Evolutionary conservation across 805 yeast species (phyloP).

Genomic region (Komagataella kurtzmanii): DNA sequence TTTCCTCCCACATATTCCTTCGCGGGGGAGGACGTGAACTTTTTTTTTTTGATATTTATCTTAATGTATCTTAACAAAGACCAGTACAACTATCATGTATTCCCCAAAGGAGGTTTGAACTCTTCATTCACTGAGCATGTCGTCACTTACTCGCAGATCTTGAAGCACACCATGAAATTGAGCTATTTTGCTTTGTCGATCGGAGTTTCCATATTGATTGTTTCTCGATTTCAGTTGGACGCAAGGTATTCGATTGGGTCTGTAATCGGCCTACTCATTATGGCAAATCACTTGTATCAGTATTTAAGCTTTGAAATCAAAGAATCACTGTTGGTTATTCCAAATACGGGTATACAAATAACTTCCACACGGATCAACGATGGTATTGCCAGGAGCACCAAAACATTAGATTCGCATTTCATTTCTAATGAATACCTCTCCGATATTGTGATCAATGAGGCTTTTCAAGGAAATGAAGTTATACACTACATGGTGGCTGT

Average conservation of each 20-base stretch:
- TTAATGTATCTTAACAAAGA: constrained; percentile 1
- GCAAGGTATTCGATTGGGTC: not conserved
- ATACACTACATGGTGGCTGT: constrained; percentile 50
- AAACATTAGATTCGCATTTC: constrained; percentile 18
- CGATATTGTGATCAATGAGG: constrained; percentile 66
- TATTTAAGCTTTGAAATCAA: constrained; percentile 20
- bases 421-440: constrained; percentile 42
- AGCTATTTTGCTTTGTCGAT: not conserved
- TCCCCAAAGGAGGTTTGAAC: not conserved
- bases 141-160: not conserved
- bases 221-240: not conserved
- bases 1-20: constrained; percentile 1
- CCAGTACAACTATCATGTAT: not conserved
- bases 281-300: constrained; percentile 10
- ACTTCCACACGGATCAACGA: not conserved
- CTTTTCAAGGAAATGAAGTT: constrained; percentile 55
- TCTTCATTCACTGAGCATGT: not conserved
- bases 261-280: constrained; percentile 6
- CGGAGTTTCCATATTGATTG: not conserved
- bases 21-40: constrained; percentile 1
- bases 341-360: constrained; percentile 31
- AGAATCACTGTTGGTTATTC: constrained; percentile 31
- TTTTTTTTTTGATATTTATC: constrained; percentile 1
- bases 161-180: not conserved
- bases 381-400: not conserved